A percentile compares a stretch with the other conserved stretches of the same genome.
Conservation (phyloP, 805 yeast genomes). For the Aciculoconidium aculeatum region DNA sequence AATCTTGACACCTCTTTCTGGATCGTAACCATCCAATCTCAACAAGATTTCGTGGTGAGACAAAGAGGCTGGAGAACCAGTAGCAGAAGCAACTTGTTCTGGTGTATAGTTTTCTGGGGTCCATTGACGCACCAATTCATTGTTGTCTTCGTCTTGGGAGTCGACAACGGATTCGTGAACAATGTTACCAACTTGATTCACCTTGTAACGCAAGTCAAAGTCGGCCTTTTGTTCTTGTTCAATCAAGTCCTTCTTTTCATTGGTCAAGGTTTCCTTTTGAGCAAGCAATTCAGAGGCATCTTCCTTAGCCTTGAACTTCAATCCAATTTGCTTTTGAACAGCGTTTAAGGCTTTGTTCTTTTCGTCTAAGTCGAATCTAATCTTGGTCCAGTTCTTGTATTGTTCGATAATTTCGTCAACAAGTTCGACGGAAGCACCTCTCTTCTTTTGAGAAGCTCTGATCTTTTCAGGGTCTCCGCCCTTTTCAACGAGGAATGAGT, state of each 20-base stretch:
- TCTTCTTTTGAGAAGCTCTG: constrained; percentile 83
- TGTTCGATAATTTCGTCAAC: constrained; percentile 93
- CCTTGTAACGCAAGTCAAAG: constrained; percentile 65
- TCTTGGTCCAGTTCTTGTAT: constrained; percentile 88
- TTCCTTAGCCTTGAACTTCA: constrained; percentile 89
- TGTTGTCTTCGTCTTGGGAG: constrained; percentile 85
- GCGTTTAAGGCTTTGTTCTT: constrained; percentile 83
- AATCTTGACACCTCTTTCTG: constrained; percentile 96
- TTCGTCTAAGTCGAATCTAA: constrained; percentile 78
- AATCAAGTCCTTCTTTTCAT: constrained; percentile 60
- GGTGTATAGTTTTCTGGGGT: constrained; percentile 66
- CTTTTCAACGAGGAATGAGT: constrained; percentile 88
- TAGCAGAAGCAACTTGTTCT: constrained; percentile 66
- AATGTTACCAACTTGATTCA: constrained; percentile 86
- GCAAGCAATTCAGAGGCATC: constrained; percentile 81
- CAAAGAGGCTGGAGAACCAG: constrained; percentile 68
- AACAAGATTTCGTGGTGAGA: constrained; percentile 95
- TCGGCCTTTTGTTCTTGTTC: constrained; percentile 79
- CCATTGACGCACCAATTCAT: constrained; percentile 85
- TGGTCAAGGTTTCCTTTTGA: constrained; percentile 70
- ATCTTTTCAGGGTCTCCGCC: constrained; percentile 94
- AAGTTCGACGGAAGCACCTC: constrained; percentile 90
- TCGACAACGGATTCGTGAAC: constrained; percentile 89
- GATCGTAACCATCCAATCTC: constrained; percentile 96
- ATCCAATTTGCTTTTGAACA: constrained; percentile 89